These are phyloP conservation scores for Phoma sp. DNA, from an alignment of 2,329 filamentous ascomycete species.

Conservation along the genomic window DNA sequence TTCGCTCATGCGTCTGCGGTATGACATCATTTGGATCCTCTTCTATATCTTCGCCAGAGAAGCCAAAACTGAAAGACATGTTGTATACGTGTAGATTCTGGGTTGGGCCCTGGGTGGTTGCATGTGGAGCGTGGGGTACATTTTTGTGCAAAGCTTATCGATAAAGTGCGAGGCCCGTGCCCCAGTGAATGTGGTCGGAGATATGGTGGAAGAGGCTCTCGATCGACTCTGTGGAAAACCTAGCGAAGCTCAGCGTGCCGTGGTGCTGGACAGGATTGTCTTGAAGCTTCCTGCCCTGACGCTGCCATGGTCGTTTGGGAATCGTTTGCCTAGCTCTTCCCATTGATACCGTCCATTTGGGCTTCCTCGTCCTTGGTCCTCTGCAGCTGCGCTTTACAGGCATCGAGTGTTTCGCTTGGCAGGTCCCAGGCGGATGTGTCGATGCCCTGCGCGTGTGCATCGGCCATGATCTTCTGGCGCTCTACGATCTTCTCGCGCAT, in stretches of 20 bases:
- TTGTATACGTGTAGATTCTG: slow-evolving; percentile 4
- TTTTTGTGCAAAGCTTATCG: slow-evolving; percentile 20
- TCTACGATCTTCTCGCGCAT: slow-evolving; percentile 51
- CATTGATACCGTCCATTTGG: slow-evolving; percentile 20
- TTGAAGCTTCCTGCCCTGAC: background rate
- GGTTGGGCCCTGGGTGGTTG: background rate
- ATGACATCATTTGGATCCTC: slow-evolving; percentile 50
- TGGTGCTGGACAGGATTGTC: too few species aligned
- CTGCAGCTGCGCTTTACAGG: slow-evolving; percentile 35
- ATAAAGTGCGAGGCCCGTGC: slow-evolving; percentile 4
- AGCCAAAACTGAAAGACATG: slow-evolving; percentile 62
- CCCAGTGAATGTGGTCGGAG: slow-evolving; percentile 1
- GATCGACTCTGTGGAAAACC: too few species aligned
- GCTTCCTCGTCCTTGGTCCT: slow-evolving; percentile 31
- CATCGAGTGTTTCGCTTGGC: slow-evolving; percentile 36
- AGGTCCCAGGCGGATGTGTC: slow-evolving; percentile 43
- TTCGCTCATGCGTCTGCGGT: slow-evolving; percentile 13
- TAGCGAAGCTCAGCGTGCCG: too few species aligned
- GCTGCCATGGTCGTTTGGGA: background rate
- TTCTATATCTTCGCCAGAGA: slow-evolving; percentile 65
- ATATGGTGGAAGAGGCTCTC: background rate
- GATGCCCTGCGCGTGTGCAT: slow-evolving; percentile 45
- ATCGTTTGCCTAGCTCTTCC: slow-evolving; percentile 14
- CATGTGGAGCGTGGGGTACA: slow-evolving; percentile 17
- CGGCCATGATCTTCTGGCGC: slow-evolving; percentile 45